Conservation (phyloP, 345 rosid genomes). For the Barbarea vulgaris region DNA sequence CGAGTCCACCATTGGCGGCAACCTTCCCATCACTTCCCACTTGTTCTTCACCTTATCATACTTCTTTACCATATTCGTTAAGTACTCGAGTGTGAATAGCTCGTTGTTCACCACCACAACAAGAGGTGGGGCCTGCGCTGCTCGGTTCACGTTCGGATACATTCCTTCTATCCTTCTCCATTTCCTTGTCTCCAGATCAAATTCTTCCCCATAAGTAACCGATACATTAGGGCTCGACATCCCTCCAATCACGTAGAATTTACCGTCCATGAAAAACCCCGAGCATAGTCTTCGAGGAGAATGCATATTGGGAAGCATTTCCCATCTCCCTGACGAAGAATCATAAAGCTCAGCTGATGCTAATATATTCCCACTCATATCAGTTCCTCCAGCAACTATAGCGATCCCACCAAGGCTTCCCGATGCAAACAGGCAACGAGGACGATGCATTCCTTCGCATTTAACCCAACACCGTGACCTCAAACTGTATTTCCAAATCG, state of each 20-base stretch:
- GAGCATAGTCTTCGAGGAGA: slow-evolving; percentile 75
- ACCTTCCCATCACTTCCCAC: slow-evolving; percentile 78
- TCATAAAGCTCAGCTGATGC: slow-evolving; percentile 72
- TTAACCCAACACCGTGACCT: slow-evolving; percentile 59
- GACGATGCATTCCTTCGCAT: slow-evolving; percentile 69
- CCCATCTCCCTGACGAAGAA: slow-evolving; percentile 68
- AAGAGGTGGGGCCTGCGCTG: slow-evolving; percentile 91
- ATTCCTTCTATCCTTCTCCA: slow-evolving; percentile 74
- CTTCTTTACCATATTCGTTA: slow-evolving; percentile 76
- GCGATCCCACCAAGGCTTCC: slow-evolving; percentile 70
- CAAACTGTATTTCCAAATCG: slow-evolving; percentile 76
- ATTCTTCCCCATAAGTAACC: slow-evolving; percentile 73
- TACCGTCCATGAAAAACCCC: slow-evolving; percentile 83
- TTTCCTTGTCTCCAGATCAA: slow-evolving; percentile 57
- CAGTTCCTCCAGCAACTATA: slow-evolving; percentile 76
- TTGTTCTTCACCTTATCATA: slow-evolving; percentile 62
- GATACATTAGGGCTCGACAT: slow-evolving; percentile 67
- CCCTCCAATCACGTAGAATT: slow-evolving; percentile 79
- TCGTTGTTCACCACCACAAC: slow-evolving; percentile 76
- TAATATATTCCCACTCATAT: slow-evolving; percentile 58
- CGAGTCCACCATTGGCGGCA: slow-evolving; percentile 73
- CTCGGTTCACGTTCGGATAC: slow-evolving; percentile 74
- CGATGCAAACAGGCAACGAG: slow-evolving; percentile 79
- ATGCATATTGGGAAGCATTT: slow-evolving; percentile 67
- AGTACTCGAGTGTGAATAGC: slow-evolving; percentile 69